phyloP scores from a whole-genome alignment of 257 asterid genomes.

The Gentiana straminea region DNA sequence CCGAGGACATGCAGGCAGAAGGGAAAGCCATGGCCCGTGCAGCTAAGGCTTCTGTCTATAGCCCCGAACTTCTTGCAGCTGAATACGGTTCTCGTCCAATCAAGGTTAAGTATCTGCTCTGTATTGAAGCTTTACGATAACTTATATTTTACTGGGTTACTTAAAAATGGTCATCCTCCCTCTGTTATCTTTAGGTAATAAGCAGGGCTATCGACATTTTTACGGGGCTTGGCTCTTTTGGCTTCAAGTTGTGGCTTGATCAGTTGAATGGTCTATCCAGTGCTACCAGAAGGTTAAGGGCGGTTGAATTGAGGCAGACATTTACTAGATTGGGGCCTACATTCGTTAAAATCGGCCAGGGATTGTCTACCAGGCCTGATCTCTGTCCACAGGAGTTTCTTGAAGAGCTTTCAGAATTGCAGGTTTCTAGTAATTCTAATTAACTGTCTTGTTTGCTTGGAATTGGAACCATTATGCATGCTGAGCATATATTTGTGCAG shows the following conservation, averaged over 20 bases:
- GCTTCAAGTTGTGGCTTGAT: constrained; percentile 67
- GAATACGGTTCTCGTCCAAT: constrained; percentile 72
- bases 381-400: constrained; percentile 78
- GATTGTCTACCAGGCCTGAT: constrained; percentile 96
- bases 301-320: constrained; percentile 54
- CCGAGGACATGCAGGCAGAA: constrained; percentile 93
- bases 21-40: constrained; percentile 91
- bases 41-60: constrained; percentile 64
- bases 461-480: too few species aligned
- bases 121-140: not conserved
- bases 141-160: not conserved
- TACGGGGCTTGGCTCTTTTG: constrained; percentile 67
- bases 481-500: too few species aligned
- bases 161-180: not conserved
- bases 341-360: constrained; percentile 93
- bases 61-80: constrained; percentile 40
- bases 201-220: constrained; percentile 64
- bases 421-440: constrained; percentile 27
- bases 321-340: constrained; percentile 93
- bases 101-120: constrained; percentile 22
- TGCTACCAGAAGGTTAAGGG: constrained; percentile 55
- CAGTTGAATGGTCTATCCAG: constrained; percentile 41
- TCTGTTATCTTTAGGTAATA: constrained; percentile 18
- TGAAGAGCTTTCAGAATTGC: constrained; percentile 85
- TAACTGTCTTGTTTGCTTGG: too few species aligned